Base-by-base conservation (phyloP, 805 yeast genomes). In the Starmera quercuum region DNA sequence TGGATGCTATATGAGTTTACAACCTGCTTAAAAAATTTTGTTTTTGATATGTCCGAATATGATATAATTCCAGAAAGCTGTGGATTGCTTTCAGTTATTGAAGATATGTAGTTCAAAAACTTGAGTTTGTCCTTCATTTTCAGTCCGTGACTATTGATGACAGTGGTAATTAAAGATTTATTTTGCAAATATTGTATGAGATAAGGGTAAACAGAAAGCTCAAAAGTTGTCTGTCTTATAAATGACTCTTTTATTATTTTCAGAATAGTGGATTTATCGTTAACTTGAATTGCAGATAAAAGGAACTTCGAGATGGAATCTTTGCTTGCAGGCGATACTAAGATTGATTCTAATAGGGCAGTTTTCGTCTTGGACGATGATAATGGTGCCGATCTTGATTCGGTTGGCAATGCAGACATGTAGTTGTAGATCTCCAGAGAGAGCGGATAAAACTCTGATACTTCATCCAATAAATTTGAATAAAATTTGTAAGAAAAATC, bases 401-500 rank as follows among this genome's bases (percentile, higher is more conserved):
- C 27, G 9, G 19, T 29, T 2, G 57, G 51, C 45, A 63, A 48
- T 10, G 67, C 64, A 36, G 45, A 45, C 49, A 62, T 51, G 43
- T 58, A 61, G 32, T 59, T 56, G 43, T 62, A 61, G n/a, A 61
- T 45, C 27, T 46, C 58, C 33, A 53, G 45, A 15, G 60, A 47
- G 20, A 56, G 39, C 11, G 42, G 30, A 56, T 65, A 63, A 14
- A 38, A 32, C 20, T 50, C 45, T 37, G 58, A 46, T 20, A 60
- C 51, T 39, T 61, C 56, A 14, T 57, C 47, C 37, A 64, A 47
- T 9, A 62, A 41, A 17, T 51, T 47, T 22, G 50, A 37, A 38
- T 64, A 63, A 34, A 63, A 64, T 12, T 58, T 58, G 32, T 59
- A 57, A 1, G 65, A 52, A 28, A 64, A 61, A 36, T 61, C 64